Evolutionary conservation across 495 filamentous ascomycete genomes (phyloP).

Genomic region (Xylaria curta): DNA sequence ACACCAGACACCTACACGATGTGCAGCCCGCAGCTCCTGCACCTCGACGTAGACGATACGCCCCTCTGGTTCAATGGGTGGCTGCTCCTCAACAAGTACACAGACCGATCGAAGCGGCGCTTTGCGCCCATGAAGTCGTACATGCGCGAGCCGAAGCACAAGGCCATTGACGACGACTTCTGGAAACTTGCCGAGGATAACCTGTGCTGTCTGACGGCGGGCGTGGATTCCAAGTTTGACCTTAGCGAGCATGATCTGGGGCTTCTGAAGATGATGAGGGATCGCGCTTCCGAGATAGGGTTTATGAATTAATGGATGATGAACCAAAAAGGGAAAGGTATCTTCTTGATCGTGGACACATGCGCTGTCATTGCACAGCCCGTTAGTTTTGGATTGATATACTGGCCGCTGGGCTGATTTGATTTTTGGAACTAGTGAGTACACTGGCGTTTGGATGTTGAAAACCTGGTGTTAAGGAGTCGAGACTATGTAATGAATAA

Average conservation of each 20-base stretch:
- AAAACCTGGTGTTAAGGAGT: not conserved
- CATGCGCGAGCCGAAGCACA: conserved; percentile 1
- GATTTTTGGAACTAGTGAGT: not conserved
- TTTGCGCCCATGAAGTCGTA: conserved; percentile 27
- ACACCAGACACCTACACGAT: conserved; percentile 21
- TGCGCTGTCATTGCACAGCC: not conserved
- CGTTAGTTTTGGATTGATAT: not conserved
- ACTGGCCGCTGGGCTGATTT: not conserved
- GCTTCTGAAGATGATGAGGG: conserved; percentile 25
- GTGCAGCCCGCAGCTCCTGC: conserved; percentile 40
- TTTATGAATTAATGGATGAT: not conserved
- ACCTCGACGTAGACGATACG: conserved; percentile 35
- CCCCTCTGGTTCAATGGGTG: conserved; percentile 42
- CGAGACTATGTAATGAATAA: not conserved
- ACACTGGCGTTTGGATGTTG: not conserved
- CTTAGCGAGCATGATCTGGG: not conserved
- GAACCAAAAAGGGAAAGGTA: not conserved
- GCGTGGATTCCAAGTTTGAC: not conserved
- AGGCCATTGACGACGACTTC: conserved; percentile 7
- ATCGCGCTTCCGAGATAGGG: conserved; percentile 15
- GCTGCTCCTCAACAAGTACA: conserved; percentile 35
- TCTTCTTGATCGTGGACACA: not conserved
- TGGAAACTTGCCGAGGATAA: conserved; percentile 25
- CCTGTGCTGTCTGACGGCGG: conserved; percentile 26
- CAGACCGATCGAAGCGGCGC: conserved; percentile 9